Evolutionary conservation across 139 green algal genomes (phyloP).

Genomic region (Closterium sp.): DNA sequence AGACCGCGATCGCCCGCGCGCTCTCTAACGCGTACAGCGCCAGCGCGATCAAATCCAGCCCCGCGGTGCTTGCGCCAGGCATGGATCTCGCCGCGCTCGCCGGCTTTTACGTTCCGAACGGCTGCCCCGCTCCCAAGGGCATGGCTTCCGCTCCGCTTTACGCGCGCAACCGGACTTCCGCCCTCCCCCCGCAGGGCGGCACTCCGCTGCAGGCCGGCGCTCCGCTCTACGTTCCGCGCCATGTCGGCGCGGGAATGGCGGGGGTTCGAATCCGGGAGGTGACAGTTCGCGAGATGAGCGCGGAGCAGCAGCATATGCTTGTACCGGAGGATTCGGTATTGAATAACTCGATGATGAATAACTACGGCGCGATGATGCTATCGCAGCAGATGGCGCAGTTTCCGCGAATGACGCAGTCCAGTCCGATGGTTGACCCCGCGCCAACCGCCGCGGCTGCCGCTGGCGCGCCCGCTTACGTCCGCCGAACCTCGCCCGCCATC

Average conservation of each 20-base stretch:
- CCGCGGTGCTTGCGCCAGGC: not conserved
- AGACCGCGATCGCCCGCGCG: slow-evolving; percentile 16
- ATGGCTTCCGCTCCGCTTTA: not conserved
- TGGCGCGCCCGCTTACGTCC: too few relatives aligned
- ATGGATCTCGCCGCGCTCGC: not conserved
- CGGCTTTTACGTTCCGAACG: not conserved
- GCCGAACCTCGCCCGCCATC: too few relatives aligned
- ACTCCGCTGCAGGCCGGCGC: not conserved
- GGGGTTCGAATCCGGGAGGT: too few relatives aligned
- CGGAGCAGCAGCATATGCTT: not conserved
- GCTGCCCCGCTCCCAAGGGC: not conserved
- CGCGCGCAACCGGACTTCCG: not conserved
- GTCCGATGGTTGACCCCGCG: too few relatives aligned
- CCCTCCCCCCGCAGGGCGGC: not conserved
- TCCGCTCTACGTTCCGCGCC: not conserved
- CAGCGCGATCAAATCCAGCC: not conserved
- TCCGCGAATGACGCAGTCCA: too few relatives aligned
- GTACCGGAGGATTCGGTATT: slow-evolving; percentile 1
- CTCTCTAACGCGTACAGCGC: slow-evolving; percentile 13
- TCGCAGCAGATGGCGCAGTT: not conserved
- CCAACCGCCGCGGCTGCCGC: too few relatives aligned
- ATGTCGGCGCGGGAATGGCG: not conserved
- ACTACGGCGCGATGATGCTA: not conserved
- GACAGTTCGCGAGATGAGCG: too few relatives aligned
- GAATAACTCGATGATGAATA: too few relatives aligned